Evolutionary conservation across 495 filamentous ascomycete genomes (phyloP), one percentile per base, ranked within the genome.

Genomic region (Penicillium dipodomyicola): DNA sequence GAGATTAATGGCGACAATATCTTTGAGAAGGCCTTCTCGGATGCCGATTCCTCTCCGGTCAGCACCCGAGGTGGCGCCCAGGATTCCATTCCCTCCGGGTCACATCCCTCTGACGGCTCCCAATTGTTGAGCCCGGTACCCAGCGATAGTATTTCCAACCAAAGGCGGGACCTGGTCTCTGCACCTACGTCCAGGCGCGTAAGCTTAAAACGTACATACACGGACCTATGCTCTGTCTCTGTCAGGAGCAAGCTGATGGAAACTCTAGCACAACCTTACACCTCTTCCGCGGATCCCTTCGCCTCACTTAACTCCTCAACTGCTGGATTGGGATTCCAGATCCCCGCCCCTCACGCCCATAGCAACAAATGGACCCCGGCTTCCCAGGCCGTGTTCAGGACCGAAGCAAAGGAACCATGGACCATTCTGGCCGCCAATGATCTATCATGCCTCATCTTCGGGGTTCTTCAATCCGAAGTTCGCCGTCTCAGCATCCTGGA

Each of bases 401-500:
- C 94, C 15, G 89, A 95, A 71, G 81, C 89, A 43, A 80, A 86
- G 43, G 80, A 88, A 10, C 95, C 94, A 5, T 98, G 91, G 89
- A 97, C 93, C 3, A 96, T 98, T 53, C 78, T 96, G 45, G 88
- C 93, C 8, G 95, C 94, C n/a, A 98, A 98, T 65, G 94, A 98
- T 69, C 78, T 98, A 33, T 93, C 95, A 15, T 98, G 94, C 72
- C 80, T 98, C 25, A 83, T 98, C 45, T 97, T 98, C 72, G 94
- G 94, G 37, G 90, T 98, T 27, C 95, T 93, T 5, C 90, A 91
- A 66, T 88, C 90, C 9, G 94, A 98, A 72, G 87, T 98, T 33
- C 85, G 91, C 29, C 96, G 91, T 65, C 84, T 97, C 77, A 92
- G 95, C 54, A 97, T 98, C 54, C 69, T 98, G 52, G 94, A 97